Conservation (phyloP, 352 stramenopile genomes). For the Phytophthora pinifolia region DNA sequence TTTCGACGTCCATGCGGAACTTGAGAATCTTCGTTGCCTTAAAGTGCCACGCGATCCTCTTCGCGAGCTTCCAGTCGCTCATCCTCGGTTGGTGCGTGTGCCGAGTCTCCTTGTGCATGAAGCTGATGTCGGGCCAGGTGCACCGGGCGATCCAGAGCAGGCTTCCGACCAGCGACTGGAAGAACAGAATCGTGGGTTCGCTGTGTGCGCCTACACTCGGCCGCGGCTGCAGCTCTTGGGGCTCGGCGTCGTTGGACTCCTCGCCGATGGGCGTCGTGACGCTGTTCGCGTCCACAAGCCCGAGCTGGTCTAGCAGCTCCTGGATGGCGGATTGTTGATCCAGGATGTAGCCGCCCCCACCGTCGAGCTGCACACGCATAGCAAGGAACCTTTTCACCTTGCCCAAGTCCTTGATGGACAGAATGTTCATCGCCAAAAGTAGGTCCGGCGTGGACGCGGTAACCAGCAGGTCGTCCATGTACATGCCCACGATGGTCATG, state of each 20-base stretch:
- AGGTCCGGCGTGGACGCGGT: conserved; percentile 5
- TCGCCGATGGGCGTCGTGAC: conserved; percentile 16
- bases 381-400: conserved; percentile 29
- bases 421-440: conserved; percentile 10
- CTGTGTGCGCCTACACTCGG: background rate
- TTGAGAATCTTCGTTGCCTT: conserved; percentile 10
- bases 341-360: conserved; percentile 6
- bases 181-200: conserved; percentile 17
- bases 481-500: conserved; percentile 17
- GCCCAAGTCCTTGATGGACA: conserved; percentile 34
- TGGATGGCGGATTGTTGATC: conserved; percentile 25
- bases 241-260: background rate
- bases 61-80: conserved; percentile 11
- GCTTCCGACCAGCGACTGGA: conserved; percentile 34
- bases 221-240: background rate
- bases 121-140: conserved; percentile 28
- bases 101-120: conserved; percentile 19
- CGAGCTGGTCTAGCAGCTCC: conserved; percentile 20
- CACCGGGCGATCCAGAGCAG: conserved; percentile 31
- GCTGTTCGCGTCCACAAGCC: conserved; percentile 20
- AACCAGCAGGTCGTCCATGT: conserved; percentile 38
- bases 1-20: conserved; percentile 3
- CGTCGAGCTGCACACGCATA: conserved; percentile 25
- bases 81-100: conserved; percentile 7
- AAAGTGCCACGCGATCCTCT: conserved; percentile 22